Conservation (phyloP, 768 basidiomycete genomes). For the Kondoa subrosea region DNA sequence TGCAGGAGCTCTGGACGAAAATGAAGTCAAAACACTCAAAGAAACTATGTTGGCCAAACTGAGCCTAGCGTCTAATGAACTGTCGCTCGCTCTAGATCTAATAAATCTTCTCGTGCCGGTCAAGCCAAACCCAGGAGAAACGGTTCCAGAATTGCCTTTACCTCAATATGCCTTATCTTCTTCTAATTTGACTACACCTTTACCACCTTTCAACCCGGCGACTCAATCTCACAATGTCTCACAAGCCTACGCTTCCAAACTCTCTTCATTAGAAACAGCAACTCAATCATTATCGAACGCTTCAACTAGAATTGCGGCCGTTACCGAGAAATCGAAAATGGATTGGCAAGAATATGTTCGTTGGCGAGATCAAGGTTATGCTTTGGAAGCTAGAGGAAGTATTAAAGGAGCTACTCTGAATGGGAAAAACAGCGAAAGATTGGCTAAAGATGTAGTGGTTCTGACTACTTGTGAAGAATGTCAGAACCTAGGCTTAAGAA, state of each 20-base stretch:
- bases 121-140: not conserved
- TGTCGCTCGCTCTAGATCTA: not conserved
- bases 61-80: not conserved
- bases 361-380: conserved; percentile 3
- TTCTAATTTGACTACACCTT: not conserved
- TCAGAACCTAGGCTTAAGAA: not conserved
- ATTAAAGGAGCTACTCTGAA: not conserved
- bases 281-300: not conserved
- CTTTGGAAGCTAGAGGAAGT: not conserved
- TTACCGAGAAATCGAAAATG: not conserved
- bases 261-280: not conserved
- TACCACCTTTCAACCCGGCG: not conserved
- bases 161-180: not conserved
- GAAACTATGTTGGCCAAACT: not conserved
- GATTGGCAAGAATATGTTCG: not conserved
- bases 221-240: conserved; percentile 1
- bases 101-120: not conserved
- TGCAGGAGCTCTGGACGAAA: not conserved
- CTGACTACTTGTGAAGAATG: not conserved
- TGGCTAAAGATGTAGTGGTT: conserved; percentile 5
- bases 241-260: not conserved
- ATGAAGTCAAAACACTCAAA: not conserved
- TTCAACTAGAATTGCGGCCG: not conserved
- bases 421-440: not conserved
- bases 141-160: not conserved